Evolutionary conservation across 2,329 filamentous ascomycete species (phyloP).

Genomic region (Lomentospora prolificans): DNA sequence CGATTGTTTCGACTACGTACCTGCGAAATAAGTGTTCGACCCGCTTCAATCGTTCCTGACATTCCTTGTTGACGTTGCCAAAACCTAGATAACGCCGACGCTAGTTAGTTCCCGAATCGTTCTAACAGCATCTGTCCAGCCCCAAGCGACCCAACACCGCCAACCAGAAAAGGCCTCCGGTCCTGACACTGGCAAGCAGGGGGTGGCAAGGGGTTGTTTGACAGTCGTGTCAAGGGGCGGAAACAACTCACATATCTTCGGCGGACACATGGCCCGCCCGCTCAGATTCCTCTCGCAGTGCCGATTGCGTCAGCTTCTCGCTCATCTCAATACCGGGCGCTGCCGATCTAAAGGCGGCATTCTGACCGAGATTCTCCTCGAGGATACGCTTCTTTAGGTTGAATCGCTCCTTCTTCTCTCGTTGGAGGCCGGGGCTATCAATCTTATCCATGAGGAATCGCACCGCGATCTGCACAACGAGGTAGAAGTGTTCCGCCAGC

Average conservation of each 20-base stretch:
- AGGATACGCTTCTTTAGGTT: constrained; percentile 70
- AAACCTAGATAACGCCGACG: constrained; percentile 33
- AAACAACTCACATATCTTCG: constrained; percentile 36
- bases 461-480: constrained; percentile 65
- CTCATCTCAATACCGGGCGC: constrained; percentile 37
- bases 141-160: too few species aligned
- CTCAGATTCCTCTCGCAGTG: constrained; percentile 55
- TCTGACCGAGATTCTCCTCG: constrained; percentile 57
- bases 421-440: constrained; percentile 77
- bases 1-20: constrained; percentile 14
- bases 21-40: constrained; percentile 44
- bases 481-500: constrained; percentile 80
- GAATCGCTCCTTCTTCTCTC: constrained; percentile 74
- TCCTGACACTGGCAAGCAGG: neutral
- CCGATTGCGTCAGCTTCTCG: constrained; percentile 54
- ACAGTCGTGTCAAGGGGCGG: neutral
- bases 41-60: constrained; percentile 47
- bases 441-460: constrained; percentile 66
- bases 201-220: neutral
- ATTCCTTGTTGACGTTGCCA: constrained; percentile 52
- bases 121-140: neutral
- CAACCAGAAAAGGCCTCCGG: neutral
- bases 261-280: constrained; percentile 32
- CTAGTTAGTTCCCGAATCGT: neutral
- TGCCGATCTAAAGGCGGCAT: constrained; percentile 38